A percentile compares a stretch with the other conserved stretches of the same genome.
Evolutionary conservation across 169 alveolate genomes (phyloP).

Genomic region (Toxoplasma gondii): DNA sequence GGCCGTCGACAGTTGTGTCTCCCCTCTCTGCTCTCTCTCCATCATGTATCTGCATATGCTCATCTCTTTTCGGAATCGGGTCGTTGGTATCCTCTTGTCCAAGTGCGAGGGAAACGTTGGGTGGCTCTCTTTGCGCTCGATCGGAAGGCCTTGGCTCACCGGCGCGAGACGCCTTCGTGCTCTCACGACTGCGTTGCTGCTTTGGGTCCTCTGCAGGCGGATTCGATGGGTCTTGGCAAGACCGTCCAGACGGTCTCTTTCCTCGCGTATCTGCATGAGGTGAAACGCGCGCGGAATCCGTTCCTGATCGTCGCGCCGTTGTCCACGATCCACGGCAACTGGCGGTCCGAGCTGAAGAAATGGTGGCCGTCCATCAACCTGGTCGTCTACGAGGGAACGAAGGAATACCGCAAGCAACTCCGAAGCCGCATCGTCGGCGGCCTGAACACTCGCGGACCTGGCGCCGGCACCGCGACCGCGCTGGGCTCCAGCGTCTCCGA

Average conservation of each 20-base stretch:
- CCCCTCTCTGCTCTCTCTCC: no score
- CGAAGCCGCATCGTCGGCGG: conserved; percentile 30
- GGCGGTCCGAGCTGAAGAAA: conserved; percentile 93
- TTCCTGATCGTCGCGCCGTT: conserved; percentile 96
- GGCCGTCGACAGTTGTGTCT: no score
- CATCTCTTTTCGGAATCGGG: no score
- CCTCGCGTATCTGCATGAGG: conserved; percentile 89
- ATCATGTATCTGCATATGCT: no score
- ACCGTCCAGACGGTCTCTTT: conserved; percentile 94
- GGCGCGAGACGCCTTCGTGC: no score
- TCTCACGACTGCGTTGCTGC: background rate
- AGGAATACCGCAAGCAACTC: conserved; percentile 63
- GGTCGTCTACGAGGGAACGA: conserved; percentile 86
- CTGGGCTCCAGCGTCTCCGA: background rate
- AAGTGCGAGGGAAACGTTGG: no score
- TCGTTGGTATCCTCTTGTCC: no score
- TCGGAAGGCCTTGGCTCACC: no score
- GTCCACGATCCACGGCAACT: conserved; percentile 93
- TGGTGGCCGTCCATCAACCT: conserved; percentile 95
- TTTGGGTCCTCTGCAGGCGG: conserved; percentile 80
- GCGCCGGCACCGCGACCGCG: conserved; percentile 35
- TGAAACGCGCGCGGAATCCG: conserved; percentile 92
- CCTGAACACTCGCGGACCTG: background rate
- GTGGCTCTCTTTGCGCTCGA: no score
- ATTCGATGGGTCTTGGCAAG: conserved; percentile 96